Evolutionary conservation across 768 basidiomycete species (phyloP).

Genomic region (Podaxis carcinomalis): DNA sequence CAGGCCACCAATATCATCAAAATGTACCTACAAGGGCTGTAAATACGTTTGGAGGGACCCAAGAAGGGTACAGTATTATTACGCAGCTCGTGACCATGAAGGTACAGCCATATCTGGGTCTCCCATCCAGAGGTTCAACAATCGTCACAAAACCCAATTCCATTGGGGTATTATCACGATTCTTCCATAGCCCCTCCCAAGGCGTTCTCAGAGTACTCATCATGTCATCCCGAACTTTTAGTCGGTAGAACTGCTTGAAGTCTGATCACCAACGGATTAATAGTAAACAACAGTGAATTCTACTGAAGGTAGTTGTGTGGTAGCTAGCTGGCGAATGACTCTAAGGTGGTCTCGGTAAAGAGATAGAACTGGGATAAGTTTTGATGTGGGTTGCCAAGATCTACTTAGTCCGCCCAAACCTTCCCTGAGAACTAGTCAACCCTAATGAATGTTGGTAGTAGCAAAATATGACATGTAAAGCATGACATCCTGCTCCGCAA

Average conservation of each 20-base stretch:
- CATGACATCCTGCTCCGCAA: neutral
- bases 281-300: neutral
- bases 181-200: neutral
- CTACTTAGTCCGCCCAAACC: neutral
- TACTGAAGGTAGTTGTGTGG: slow-evolving; percentile 35
- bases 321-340: slow-evolving; percentile 29
- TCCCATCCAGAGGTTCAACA: too few relatives aligned
- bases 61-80: neutral
- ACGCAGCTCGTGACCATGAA: too few relatives aligned
- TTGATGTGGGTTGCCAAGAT: neutral
- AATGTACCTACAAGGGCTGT: neutral
- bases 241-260: slow-evolving; percentile 33
- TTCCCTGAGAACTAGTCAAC: neutral
- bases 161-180: neutral
- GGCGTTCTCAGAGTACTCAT: neutral
- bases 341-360: slow-evolving; percentile 41
- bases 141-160: too few relatives aligned
- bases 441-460: neutral
- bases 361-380: slow-evolving; percentile 17
- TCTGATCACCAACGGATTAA: slow-evolving; percentile 6
- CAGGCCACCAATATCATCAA: neutral
- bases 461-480: neutral
- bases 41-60: neutral
- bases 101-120: too few relatives aligned
- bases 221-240: slow-evolving; percentile 57